These are phyloP conservation scores for Candida hispaniensis DNA, from an alignment of 805 yeast species.

Conservation along the genomic window DNA sequence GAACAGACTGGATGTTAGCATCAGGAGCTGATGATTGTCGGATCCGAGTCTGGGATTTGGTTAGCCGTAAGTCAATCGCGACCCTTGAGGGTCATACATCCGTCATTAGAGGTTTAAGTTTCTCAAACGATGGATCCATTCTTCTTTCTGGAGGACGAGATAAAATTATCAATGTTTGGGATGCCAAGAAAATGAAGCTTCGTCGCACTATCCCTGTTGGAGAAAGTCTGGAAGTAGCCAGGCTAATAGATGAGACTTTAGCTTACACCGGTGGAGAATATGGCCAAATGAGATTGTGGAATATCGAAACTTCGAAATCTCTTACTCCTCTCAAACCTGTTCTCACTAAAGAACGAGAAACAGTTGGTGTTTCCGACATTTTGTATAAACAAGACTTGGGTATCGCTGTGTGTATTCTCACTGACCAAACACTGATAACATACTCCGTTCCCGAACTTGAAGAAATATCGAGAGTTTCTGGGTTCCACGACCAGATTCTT, in stretches of 20 bases:
- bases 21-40: conserved; percentile 54
- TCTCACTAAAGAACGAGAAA: conserved; percentile 39
- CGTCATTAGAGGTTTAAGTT: conserved; percentile 78
- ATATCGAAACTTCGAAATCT: conserved; percentile 38
- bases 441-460: conserved; percentile 35
- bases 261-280: conserved; percentile 73
- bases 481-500: conserved; percentile 92
- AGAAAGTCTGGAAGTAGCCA: conserved; percentile 37
- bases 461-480: conserved; percentile 54
- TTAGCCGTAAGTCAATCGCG: conserved; percentile 55
- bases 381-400: conserved; percentile 24
- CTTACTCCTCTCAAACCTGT: conserved; percentile 35
- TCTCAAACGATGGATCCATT: conserved; percentile 41
- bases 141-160: conserved; percentile 87
- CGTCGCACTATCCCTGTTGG: conserved; percentile 58
- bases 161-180: conserved; percentile 54
- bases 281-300: conserved; percentile 59
- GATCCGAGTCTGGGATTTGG: conserved; percentile 53
- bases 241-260: conserved; percentile 28
- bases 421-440: conserved; percentile 74
- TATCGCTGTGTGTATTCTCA: conserved; percentile 43
- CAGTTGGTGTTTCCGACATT: conserved; percentile 56
- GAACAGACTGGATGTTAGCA: conserved; percentile 60
- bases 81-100: conserved; percentile 63
- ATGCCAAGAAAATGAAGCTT: conserved; percentile 43